Conservation (phyloP, 768 basidiomycete species). For the Lentinula detonsa region DNA sequence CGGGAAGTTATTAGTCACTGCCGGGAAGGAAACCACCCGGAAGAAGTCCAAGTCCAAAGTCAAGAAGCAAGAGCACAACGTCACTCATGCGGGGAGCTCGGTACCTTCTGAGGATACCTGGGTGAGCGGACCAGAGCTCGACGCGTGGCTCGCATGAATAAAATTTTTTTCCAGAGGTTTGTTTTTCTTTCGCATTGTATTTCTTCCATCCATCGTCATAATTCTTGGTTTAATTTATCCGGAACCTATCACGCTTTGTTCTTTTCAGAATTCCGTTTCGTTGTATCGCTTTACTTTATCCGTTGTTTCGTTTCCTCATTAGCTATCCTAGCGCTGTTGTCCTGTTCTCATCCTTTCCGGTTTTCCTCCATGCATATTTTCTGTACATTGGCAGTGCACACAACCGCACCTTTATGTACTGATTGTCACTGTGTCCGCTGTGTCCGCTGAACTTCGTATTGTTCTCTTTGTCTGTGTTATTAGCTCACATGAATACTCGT, state of each 20-base stretch:
- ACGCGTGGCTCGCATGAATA: not conserved
- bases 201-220: not conserved
- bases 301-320: not conserved
- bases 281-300: not conserved
- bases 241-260: not conserved
- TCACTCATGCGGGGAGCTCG: not conserved
- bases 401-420: too few species aligned
- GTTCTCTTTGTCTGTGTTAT: not conserved
- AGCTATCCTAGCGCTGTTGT: not conserved
- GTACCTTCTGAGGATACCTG: not conserved
- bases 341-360: not conserved
- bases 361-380: too few species aligned
- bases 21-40: not conserved
- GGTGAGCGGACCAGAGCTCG: not conserved
- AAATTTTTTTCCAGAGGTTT: not conserved
- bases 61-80: not conserved
- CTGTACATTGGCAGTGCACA: too few species aligned
- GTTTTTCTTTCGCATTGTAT: not conserved
- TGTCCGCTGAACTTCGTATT: not conserved
- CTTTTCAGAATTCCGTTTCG: not conserved
- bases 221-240: not conserved
- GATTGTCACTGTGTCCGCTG: not conserved
- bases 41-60: slow-evolving; percentile 1
- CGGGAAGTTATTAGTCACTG: not conserved
- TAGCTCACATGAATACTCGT: not conserved